Percentiles rank a stretch among this genome's conserved stretches.
Conservation (phyloP, 495 filamentous ascomycete genomes). For the Daldinia decipiens region DNA sequence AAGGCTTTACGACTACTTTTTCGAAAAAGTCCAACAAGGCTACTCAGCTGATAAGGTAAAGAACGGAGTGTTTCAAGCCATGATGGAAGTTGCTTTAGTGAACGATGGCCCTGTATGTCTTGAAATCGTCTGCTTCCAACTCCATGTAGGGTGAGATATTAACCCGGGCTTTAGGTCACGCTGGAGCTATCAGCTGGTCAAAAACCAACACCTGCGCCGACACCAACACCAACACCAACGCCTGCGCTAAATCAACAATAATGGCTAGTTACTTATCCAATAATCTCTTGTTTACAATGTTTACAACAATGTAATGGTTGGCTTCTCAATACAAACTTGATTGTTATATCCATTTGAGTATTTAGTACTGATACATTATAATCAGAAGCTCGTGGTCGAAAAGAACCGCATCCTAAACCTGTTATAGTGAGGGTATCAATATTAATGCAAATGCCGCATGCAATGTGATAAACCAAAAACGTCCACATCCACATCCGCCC, state of each 20-base stretch:
- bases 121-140: constrained; percentile 36
- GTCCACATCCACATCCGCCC: constrained; percentile 1
- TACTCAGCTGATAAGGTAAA: constrained; percentile 84
- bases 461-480: constrained; percentile 13
- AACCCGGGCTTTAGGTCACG: constrained; percentile 45
- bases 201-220: constrained; percentile 18
- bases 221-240: constrained; percentile 17
- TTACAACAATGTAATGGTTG: not conserved
- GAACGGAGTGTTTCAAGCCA: constrained; percentile 95
- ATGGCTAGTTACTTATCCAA: not conserved
- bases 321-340: not conserved
- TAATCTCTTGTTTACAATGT: not conserved
- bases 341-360: not conserved
- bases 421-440: constrained; percentile 40
- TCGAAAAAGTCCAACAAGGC: constrained; percentile 74
- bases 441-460: constrained; percentile 15
- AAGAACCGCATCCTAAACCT: constrained; percentile 12
- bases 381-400: not conserved
- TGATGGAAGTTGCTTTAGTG: constrained; percentile 96
- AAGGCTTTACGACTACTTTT: constrained; percentile 83
- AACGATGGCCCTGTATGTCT: constrained; percentile 92
- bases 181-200: constrained; percentile 46
- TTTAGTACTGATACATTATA: not conserved
- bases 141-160: constrained; percentile 13
- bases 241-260: constrained; percentile 14